phyloP scores from a whole-genome alignment of 1,284 basidiomycete genomes.

The Sporisorium scitamineum region DNA sequence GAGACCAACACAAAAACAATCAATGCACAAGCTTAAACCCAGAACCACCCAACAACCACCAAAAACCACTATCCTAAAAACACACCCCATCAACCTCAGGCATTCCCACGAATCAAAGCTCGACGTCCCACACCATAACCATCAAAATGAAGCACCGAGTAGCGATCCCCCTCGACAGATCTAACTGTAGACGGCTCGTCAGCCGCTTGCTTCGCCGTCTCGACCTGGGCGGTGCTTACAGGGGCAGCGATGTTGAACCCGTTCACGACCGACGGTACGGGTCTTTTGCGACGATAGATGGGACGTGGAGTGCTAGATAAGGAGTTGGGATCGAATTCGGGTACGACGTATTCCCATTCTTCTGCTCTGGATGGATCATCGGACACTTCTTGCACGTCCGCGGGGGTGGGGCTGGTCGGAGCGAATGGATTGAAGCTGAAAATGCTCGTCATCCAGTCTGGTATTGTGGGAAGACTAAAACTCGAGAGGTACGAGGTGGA shows the following conservation, averaged over 20 bases:
- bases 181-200: no score
- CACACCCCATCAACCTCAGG: conserved; percentile 16
- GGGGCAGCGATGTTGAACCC: conserved; percentile 39
- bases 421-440: conserved; percentile 18
- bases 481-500: conserved; percentile 17
- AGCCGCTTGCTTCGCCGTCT: not conserved
- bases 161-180: no score
- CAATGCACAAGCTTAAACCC: no score
- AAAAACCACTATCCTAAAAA: no score
- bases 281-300: conserved; percentile 50
- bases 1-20: no score
- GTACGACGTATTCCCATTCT: conserved; percentile 56
- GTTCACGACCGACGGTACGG: conserved; percentile 34
- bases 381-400: not conserved
- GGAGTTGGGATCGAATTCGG: conserved; percentile 50
- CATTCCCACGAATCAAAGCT: conserved; percentile 36
- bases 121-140: conserved; percentile 41
- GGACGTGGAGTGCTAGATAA: conserved; percentile 50
- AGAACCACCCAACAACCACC: no score
- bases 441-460: conserved; percentile 26
- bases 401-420: not conserved
- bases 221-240: not conserved
- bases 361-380: conserved; percentile 36
- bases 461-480: conserved; percentile 9
- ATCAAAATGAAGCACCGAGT: conserved; percentile 58